Evolutionary conservation across 805 yeast species (phyloP).

Genomic region (Candida golubevii): DNA sequence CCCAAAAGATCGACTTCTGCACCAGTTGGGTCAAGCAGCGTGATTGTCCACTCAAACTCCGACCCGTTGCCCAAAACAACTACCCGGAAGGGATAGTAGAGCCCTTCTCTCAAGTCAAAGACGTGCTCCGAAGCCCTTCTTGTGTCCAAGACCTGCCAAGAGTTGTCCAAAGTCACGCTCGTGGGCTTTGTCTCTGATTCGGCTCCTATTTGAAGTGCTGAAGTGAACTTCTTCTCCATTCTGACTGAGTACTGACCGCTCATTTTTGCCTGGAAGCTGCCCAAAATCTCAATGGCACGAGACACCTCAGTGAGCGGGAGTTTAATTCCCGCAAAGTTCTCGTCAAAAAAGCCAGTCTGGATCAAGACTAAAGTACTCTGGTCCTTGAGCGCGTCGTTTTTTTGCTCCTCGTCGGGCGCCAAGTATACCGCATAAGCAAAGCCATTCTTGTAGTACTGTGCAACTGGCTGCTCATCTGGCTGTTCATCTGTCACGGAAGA

Average conservation of each 20-base stretch:
- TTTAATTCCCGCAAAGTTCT: neutral
- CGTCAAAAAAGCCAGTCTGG: neutral
- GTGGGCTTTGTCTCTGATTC: neutral
- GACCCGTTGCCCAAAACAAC: neutral
- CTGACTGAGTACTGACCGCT: neutral
- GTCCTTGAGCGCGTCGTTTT: too few relatives aligned
- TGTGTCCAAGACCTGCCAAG: slow-evolving; percentile 4
- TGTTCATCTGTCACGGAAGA: too few relatives aligned
- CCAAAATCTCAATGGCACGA: neutral
- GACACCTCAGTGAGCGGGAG: neutral
- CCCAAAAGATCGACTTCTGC: slow-evolving; percentile 3
- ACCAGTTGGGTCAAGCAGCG: neutral
- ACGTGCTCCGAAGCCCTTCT: neutral
- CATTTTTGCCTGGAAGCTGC: neutral
- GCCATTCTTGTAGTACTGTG: neutral
- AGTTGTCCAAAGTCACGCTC: neutral
- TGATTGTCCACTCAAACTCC: neutral
- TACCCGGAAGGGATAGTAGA: slow-evolving; percentile 4
- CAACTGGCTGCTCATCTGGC: too few relatives aligned
- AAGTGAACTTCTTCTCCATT: neutral
- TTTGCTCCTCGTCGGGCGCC: neutral
- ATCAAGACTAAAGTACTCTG: neutral
- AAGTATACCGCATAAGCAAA: neutral
- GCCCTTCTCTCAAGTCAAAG: neutral
- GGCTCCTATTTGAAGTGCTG: slow-evolving; percentile 4